Evolutionary conservation across 1,139 yeast species (phyloP).

Genomic region (Yamadazyma spencermartinsiae): DNA sequence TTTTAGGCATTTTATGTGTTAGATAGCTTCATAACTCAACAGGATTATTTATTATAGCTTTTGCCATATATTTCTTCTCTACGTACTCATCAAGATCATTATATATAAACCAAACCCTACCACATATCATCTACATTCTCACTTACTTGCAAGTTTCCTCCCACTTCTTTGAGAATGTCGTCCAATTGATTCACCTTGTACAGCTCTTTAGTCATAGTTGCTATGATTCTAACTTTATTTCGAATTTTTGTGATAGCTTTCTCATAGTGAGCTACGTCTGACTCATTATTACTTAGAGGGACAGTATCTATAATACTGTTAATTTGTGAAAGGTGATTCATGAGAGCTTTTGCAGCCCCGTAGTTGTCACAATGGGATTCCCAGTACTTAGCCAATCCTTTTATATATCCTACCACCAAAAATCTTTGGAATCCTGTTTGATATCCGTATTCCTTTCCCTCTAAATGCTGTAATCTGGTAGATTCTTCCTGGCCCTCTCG

Average conservation of each 20-base stretch:
- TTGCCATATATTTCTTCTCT: constrained; percentile 1
- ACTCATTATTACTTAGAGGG: constrained; percentile 42
- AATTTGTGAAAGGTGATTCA: constrained; percentile 31
- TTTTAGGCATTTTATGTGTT: too few species aligned
- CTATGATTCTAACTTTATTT: constrained; percentile 52
- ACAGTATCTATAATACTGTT: constrained; percentile 24
- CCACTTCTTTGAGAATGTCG: constrained; percentile 33
- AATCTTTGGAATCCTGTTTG: constrained; percentile 79
- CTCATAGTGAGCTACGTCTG: constrained; percentile 50
- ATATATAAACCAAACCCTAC: constrained; percentile 20
- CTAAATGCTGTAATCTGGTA: constrained; percentile 45
- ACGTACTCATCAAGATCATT: constrained; percentile 1
- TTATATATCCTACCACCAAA: constrained; percentile 61
- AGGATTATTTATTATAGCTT: constrained; percentile 2
- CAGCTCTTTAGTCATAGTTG: constrained; percentile 34
- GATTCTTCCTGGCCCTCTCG: constrained; percentile 53
- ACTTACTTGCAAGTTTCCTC: constrained; percentile 40
- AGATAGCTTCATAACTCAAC: too few species aligned
- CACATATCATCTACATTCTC: constrained; percentile 48
- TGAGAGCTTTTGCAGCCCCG: constrained; percentile 17
- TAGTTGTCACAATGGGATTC: constrained; percentile 19
- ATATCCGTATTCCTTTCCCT: constrained; percentile 77
- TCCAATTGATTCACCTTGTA: constrained; percentile 37
- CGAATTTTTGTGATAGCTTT: constrained; percentile 44
- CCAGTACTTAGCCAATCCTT: constrained; percentile 52